Base-by-base conservation (phyloP, 2,329 filamentous ascomycete genomes). In the Berkeleyomyces basicola region DNA sequence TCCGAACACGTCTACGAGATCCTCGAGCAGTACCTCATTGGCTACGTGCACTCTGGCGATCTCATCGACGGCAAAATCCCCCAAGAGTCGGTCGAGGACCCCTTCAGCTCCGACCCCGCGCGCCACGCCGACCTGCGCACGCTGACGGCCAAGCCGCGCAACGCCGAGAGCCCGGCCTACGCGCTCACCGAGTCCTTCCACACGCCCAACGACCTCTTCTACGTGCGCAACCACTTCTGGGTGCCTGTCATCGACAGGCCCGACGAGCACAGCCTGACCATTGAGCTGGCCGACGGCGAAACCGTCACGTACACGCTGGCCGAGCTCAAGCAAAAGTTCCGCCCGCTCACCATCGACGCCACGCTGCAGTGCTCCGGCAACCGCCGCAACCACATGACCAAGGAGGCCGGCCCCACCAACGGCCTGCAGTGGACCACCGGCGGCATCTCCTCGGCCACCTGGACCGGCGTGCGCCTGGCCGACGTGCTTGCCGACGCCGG, bases 141-240 rank as follows among this genome's bases (percentile, higher is more conserved):
- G 1, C 77, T 77, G 62, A 84, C 79, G 1, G 69, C 73, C 7
- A 79, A 79, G 66, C 83, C 82, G 3, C 77, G 81, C 65, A 85
- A 85, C 68, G 82, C 82, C 1, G 82, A 85, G 67, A 81, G 82
- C 0, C 82, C 82, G 0, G 70, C 69, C 0, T 72, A 74, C 2
- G 74, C 74, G 42, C 74, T 85, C 36, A 72, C 71, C 16, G 71
- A 73, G 10, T 70, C 75, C 1, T 85, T 82, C 67, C 71, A 79
- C 44, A 84, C 82, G 0, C 79, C 79, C 3, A 79, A 78, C 49
- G 73, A 77, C 39, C 71, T 81, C 0, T 83, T 83, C 69, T 84
- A 82, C 67, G 77, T 83, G 11, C 77, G 82, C 23, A 82, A 84
- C 67, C 82, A 84, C 70, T 81, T 84, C 74, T 84, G 82, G 82